phyloP scores from a whole-genome alignment of 352 stramenopile genomes.

The Phytophthora ramorum region DNA sequence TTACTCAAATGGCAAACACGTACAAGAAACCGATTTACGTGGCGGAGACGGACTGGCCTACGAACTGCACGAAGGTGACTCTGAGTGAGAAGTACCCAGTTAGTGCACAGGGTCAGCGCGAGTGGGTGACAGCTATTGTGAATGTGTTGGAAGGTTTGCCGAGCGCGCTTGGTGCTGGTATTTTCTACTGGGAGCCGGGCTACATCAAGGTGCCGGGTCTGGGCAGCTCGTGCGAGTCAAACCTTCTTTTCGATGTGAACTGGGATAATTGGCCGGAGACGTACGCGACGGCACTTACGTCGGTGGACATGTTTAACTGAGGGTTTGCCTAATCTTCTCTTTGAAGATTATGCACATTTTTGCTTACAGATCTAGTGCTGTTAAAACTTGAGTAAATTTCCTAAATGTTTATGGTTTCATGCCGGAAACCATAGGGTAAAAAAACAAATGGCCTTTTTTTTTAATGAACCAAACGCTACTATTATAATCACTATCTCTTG shows the following conservation, averaged over 20 bases:
- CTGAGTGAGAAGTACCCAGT: conserved; percentile 34
- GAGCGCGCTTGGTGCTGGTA: conserved; percentile 31
- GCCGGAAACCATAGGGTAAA: too few relatives aligned
- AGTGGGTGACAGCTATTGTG: conserved; percentile 38
- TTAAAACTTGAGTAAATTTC: too few relatives aligned
- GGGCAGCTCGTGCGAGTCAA: conserved; percentile 36
- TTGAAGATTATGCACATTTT: too few relatives aligned
- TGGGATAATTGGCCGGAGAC: conserved; percentile 33
- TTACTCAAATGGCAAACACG: conserved; percentile 32
- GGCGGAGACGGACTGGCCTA: conserved; percentile 43
- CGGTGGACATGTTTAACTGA: conserved; percentile 7
- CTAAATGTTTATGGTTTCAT: too few relatives aligned
- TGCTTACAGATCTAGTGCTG: too few relatives aligned
- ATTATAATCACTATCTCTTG: too few relatives aligned
- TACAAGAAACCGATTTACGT: conserved; percentile 46
- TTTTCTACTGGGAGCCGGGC: conserved; percentile 48
- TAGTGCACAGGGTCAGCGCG: conserved; percentile 30
- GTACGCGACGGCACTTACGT: conserved; percentile 33
- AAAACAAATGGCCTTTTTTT: too few relatives aligned
- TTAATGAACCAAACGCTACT: too few relatives aligned
- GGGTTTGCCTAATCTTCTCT: too few relatives aligned
- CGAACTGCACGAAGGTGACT: conserved; percentile 31
- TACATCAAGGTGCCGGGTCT: conserved; percentile 37
- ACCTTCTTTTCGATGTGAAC: conserved; percentile 43
- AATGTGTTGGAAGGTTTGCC: conserved; percentile 33